Base-by-base conservation (phyloP, 768 basidiomycete species). In the Zangia roseola region DNA sequence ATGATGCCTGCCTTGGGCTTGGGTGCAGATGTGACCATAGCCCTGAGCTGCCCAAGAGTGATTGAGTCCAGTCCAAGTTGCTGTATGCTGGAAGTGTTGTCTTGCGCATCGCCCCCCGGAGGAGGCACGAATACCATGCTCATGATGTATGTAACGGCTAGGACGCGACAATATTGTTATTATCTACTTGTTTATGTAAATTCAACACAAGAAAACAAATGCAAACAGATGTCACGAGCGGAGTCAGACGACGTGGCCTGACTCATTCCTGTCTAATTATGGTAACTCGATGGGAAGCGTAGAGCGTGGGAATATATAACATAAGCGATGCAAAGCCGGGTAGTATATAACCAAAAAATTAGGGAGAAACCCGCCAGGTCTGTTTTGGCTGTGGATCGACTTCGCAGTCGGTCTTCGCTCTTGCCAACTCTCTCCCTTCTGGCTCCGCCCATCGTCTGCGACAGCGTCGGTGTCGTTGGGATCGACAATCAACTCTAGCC, bases 11-110 rank as follows among this genome's bases (percentile, higher is more conserved):
- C 88, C 82, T 88, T 90, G 49, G 86, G 86, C 68, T 87, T 89
- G 34, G 84, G 83, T 17, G 72, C 81, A 17, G 84, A 75, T 37
- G 70, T 74, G 45, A 88, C 85, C 74, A 88, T 81, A 39, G 81
- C 79, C 67, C 82, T 87, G 49, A 91, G 79, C 69, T 91, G 88
- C 30, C 88, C 88, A 26, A 91, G 79, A 9, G 84, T 88, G 59
- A 90, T 88, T 16, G 86, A 88, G 63, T 88, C 85, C 26, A 82
- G 72, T 2, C 76, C 76, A 35, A 70, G 73, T 59, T 72, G 74
- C 60, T 69, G 66, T 55, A 59, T 58, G 42, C 38, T 57, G 57
- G 50, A 58, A 23, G 14, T n/a, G 34, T 53, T 54, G 43, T 69
- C 70, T 57, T 74, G 69, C 5, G 54, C 51, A 51, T 68, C 70